Percentiles rank a stretch among this genome's conserved stretches.
Evolutionary conservation across 495 filamentous ascomycete species (phyloP).

Genomic region (Trichodelitschia bisporula): DNA sequence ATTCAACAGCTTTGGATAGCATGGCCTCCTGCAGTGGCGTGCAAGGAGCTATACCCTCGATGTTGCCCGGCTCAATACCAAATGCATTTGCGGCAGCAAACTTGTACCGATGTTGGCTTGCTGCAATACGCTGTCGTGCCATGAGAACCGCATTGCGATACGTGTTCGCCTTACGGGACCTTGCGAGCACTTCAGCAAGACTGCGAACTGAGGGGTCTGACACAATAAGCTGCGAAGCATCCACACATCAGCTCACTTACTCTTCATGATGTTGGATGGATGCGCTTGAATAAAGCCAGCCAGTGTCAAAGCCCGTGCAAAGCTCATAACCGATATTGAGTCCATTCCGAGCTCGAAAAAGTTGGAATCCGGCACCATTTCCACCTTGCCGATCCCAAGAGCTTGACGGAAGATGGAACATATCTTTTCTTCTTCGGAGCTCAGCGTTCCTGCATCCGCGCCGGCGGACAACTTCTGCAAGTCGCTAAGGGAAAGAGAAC

Average conservation of each 20-base stretch:
- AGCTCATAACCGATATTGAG: conserved; percentile 50
- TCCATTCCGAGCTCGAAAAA: conserved; percentile 68
- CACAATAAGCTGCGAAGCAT: no score
- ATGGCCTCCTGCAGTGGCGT: conserved; percentile 64
- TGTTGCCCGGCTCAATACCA: conserved; percentile 17
- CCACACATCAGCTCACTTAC: conserved; percentile 13
- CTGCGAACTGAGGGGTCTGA: conserved; percentile 26
- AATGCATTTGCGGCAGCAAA: conserved; percentile 23
- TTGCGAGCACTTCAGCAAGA: conserved; percentile 21
- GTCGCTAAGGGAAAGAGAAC: conserved; percentile 24
- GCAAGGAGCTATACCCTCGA: conserved; percentile 50
- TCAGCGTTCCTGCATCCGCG: conserved; percentile 9
- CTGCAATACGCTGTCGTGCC: conserved; percentile 28
- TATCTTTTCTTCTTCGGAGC: no score
- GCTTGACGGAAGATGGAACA: no score
- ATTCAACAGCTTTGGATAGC: conserved; percentile 37
- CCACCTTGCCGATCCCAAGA: no score
- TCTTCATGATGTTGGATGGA: conserved; percentile 38
- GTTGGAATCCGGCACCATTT: no score
- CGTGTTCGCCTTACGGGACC: conserved; percentile 2
- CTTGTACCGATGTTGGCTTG: conserved; percentile 28
- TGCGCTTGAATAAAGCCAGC: conserved; percentile 28
- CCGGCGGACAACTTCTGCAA: conserved; percentile 26
- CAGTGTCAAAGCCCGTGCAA: conserved; percentile 21
- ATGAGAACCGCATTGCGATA: conserved; percentile 16